Conservation (phyloP, 768 basidiomycete species). For the Panaeolus cyanescens region DNA sequence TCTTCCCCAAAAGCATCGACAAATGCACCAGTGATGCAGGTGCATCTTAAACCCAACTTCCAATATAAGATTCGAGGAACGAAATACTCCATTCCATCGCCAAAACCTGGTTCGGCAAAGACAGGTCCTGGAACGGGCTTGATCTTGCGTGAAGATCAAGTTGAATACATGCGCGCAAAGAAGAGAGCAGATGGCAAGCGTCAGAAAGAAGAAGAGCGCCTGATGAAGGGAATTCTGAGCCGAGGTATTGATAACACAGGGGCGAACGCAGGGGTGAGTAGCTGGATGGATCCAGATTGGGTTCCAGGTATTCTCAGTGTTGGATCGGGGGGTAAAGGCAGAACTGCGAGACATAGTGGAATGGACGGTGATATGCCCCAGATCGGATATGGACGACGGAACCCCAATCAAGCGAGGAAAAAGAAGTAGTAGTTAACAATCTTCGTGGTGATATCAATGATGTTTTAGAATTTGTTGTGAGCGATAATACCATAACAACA, state of each 20-base stretch:
- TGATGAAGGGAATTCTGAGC: constrained; percentile 64
- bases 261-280: constrained; percentile 58
- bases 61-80: constrained; percentile 92
- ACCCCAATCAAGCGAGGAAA: constrained; percentile 82
- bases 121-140: constrained; percentile 79
- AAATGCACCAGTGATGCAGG: constrained; percentile 71
- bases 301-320: constrained; percentile 76
- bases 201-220: constrained; percentile 75
- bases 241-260: constrained; percentile 48
- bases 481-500: constrained; percentile 16
- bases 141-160: constrained; percentile 91
- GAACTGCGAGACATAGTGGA: constrained; percentile 47
- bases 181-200: constrained; percentile 73
- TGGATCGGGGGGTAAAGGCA: constrained; percentile 71
- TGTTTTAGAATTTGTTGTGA: constrained; percentile 19
- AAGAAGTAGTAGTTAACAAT: constrained; percentile 45
- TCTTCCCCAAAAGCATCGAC: constrained; percentile 60
- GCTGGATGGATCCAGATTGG: constrained; percentile 98
- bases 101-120: constrained; percentile 88
- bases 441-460: constrained; percentile 11
- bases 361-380: constrained; percentile 74
- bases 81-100: constrained; percentile 88
- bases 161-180: constrained; percentile 83
- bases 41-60: constrained; percentile 96
- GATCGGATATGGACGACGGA: constrained; percentile 86